Base-by-base conservation (phyloP, 2,329 filamentous ascomycete genomes). In the Colletotrichum musicola region DNA sequence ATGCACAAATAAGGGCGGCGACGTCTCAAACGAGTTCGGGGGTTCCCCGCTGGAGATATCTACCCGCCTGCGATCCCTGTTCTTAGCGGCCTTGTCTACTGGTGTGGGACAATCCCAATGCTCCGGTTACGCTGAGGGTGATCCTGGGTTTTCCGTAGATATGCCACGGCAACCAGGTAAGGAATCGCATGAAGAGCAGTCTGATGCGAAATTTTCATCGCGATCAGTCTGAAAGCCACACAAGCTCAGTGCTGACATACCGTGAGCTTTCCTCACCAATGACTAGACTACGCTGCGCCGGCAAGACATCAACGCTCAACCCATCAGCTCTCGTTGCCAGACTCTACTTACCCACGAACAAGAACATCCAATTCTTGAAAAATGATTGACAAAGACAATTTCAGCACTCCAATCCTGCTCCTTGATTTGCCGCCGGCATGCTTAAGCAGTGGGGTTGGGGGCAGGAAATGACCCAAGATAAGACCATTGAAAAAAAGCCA, bases 11-110 rank as follows among this genome's bases (percentile, higher is more conserved):
- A 12, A 47, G 18, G 16, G 65, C 62, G 25, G 65, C 62, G 50
- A 65, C 25, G 5, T 4, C 14, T 50, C 22, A 12, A 59, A 27
- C n/a, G 10, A 46, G 40, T 13, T 27, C 30, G 42, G 55, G 18
- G 20, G 27, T 68, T 54, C 30, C 64, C 65, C 62, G 55, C 65
- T 25, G 30, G 35, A 65, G 65, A 68, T 68, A 68, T 55, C 62
- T 61, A 68, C 42, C 65, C 65, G 65, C 10, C 9, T 14, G 18
- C 9, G 51, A 64, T 53, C 53, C 47, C 14, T 56, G 49, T 16
- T 20, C 9, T 18, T 54, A 55, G 49, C 54, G n/a, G 20, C 4
- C 20, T 35, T 4, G n/a, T 20, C 22, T 16, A 44, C 27, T 6
- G 42, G 6, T 25, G 22, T 16, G 50, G 18, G 25, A 35, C 35